These are phyloP conservation scores for Thuja plicata DNA, from an alignment of 83 land plant species.

Conservation along the genomic window DNA sequence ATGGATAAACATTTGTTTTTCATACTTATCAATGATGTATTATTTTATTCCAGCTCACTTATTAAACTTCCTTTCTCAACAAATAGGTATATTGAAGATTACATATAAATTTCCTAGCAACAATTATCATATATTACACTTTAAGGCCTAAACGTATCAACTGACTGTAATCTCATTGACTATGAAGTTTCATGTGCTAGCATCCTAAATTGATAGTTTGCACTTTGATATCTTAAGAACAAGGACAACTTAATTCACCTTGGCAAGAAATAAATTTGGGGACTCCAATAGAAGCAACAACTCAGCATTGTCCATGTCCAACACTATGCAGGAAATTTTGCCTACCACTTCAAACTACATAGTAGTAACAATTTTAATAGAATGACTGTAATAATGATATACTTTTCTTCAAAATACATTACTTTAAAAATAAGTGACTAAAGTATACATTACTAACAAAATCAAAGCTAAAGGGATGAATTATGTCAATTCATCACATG, in stretches of 20 bases:
- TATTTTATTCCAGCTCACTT: neutral
- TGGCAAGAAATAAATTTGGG: slow-evolving; percentile 60
- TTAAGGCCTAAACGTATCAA: neutral
- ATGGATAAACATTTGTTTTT: too few relatives aligned
- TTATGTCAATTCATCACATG: slow-evolving; percentile 35
- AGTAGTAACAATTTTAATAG: neutral
- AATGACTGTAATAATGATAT: neutral
- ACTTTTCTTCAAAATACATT: neutral
- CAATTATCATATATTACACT: neutral
- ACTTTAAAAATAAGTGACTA: neutral
- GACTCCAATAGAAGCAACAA: slow-evolving; percentile 67
- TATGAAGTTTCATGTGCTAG: neutral
- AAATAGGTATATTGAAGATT: neutral
- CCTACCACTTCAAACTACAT: slow-evolving; percentile 69
- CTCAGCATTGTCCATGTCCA: slow-evolving; percentile 90
- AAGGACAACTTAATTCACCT: slow-evolving; percentile 79
- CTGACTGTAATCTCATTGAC: neutral
- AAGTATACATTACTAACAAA: neutral
- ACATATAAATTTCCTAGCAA: slow-evolving; percentile 15
- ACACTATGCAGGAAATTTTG: slow-evolving; percentile 81
- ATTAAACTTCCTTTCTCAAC: neutral
- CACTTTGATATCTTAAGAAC: slow-evolving; percentile 35
- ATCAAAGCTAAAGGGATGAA: neutral
- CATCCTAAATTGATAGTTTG: neutral
- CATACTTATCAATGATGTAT: too few relatives aligned